Evolutionary conservation across 1,284 basidiomycete genomes (phyloP), one percentile per base, ranked within the genome.

Genomic region (Cryptococcus sp.): DNA sequence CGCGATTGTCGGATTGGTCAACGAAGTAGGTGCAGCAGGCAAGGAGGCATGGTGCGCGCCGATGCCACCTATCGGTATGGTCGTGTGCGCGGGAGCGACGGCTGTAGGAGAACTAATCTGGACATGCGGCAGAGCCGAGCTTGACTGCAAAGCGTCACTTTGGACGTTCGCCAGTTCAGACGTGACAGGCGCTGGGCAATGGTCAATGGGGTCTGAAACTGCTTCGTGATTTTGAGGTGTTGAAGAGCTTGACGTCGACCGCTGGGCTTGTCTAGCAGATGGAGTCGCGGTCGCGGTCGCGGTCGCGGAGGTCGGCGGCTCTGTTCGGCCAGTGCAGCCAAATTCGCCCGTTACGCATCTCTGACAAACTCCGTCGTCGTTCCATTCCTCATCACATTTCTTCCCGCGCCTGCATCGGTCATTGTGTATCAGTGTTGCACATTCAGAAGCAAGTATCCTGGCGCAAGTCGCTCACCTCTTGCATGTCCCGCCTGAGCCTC

Each of bases 341-440:
- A 64, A 69, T 50, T 61, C 54, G 0, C 68, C 68, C 3, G 56
- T 52, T 2, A 67, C 50, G 38, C 68, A 69, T 11, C 68, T 53
- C 47, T 66, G 64, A 45, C 68, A 69, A 52, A 50, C 60, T 2
- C 68, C 68, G 17, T 67, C 59, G 3, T 57, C 47, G 13, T 42
- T 66, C 68, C 68, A 69, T 15, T 65, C 58, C 46, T 69, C 68
- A 44, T 69, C 68, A 53, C 68, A 69, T 53, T 69, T 69, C 53
- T 69, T 69, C 2, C 68, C 68, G 5, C 68, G 65, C 17, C 68
- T 56, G 27, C 31, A 10, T 35, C 31, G 31, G 8, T 35, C 22
- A 17, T 15, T 31, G 17, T 8, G 19, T 17, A 48, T 63, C 35
- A 61, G 58, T 35, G n/a, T 16, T 6, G 16, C n/a, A 20, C 20